phyloP scores from a whole-genome alignment of 2,329 filamentous ascomycete genomes.

The Trichoderma brevicompactum region DNA sequence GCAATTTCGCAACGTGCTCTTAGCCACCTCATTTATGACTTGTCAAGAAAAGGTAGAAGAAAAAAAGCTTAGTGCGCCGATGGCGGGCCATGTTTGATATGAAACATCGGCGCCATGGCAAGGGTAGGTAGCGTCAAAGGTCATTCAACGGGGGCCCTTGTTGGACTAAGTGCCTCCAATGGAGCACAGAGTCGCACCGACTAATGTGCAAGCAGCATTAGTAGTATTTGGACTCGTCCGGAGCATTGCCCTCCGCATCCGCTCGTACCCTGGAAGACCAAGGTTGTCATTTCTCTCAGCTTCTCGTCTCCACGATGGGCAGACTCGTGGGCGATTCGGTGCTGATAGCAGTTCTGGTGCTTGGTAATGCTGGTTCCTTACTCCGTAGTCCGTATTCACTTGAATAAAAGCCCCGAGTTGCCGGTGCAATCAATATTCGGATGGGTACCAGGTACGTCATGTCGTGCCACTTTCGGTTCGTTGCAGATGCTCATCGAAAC shows the following conservation, averaged over 20 bases:
- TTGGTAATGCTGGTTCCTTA: no score
- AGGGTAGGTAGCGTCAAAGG: constrained; percentile 4
- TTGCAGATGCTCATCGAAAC: no score
- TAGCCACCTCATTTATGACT: neutral
- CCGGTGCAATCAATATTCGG: neutral
- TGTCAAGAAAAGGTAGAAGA: neutral
- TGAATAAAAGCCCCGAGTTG: neutral
- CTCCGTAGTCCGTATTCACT: neutral
- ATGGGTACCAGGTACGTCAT: neutral
- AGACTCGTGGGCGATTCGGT: constrained; percentile 2
- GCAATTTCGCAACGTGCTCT: constrained; percentile 18
- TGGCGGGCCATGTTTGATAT: constrained; percentile 22
- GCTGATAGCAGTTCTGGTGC: neutral
- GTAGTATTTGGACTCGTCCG: no score
- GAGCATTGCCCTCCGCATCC: neutral
- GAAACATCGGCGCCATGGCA: constrained; percentile 25
- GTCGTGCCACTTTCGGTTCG: no score
- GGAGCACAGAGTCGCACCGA: neutral
- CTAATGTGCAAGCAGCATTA: no score
- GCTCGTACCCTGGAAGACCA: neutral
- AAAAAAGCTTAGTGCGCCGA: constrained; percentile 19
- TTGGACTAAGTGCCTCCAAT: neutral
- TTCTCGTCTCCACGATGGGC: neutral
- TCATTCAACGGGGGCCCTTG: neutral
- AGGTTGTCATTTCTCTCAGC: neutral